Conservation (phyloP, 139 green algal genomes). For the Ettlia oleoabundans region DNA sequence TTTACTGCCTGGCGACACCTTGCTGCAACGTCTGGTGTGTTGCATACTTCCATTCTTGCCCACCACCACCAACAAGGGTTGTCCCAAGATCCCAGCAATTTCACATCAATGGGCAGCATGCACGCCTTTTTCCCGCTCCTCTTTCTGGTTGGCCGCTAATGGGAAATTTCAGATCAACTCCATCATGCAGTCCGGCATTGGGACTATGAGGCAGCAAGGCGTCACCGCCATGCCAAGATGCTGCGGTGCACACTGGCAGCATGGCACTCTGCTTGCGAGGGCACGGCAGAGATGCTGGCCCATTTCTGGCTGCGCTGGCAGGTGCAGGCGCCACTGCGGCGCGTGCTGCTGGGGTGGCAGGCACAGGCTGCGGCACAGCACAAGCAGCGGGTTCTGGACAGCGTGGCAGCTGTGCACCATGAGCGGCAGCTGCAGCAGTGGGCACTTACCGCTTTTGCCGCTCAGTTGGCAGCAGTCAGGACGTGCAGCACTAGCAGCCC, state of each 20-base stretch:
- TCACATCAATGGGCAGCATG: background rate
- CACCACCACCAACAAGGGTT: no score
- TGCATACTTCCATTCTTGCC: no score
- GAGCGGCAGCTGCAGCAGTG: conserved; percentile 6
- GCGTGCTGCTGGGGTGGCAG: conserved; percentile 19
- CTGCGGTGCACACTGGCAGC: background rate
- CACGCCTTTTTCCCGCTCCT: no score
- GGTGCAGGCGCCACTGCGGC: conserved; percentile 8
- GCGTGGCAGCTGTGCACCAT: conserved; percentile 10
- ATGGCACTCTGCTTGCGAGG: conserved; percentile 5
- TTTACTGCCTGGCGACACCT: conserved; percentile 24
- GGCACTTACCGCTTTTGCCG: background rate
- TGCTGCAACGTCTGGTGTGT: conserved; percentile 16
- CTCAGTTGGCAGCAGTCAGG: background rate
- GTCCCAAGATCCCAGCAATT: background rate
- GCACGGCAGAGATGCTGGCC: conserved; percentile 7
- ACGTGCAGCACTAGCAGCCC: background rate
- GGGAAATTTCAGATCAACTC: background rate
- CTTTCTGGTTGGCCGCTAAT: no score
- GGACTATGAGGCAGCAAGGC: background rate
- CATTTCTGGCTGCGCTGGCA: conserved; percentile 35
- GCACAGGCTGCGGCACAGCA: background rate
- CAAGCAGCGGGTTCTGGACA: background rate
- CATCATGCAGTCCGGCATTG: conserved; percentile 6
- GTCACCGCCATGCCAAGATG: background rate